Conservation (phyloP, 1,139 yeast species). For the Taphrina betulina region DNA sequence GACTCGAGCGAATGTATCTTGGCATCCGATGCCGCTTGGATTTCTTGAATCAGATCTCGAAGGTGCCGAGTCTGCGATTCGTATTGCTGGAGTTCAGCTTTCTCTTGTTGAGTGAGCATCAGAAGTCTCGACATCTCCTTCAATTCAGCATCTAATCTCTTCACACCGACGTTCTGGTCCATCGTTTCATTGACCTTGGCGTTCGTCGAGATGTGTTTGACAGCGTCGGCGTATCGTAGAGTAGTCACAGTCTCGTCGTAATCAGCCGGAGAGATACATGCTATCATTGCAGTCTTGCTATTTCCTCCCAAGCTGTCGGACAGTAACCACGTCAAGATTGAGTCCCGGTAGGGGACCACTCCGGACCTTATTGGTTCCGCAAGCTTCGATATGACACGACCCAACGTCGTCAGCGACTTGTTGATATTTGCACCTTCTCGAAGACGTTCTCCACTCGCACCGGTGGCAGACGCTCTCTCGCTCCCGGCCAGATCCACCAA, state of each 20-base stretch:
- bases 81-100: conserved; percentile 19
- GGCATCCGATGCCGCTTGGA: conserved; percentile 17
- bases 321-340: conserved; percentile 62
- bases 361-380: conserved; percentile 45
- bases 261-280: conserved; percentile 73
- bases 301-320: conserved; percentile 72
- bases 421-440: conserved; percentile 74
- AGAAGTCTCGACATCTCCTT: conserved; percentile 28
- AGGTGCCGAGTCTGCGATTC: conserved; percentile 22
- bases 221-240: conserved; percentile 70
- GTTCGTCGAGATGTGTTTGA: conserved; percentile 63
- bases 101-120: conserved; percentile 27
- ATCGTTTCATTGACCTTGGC: conserved; percentile 51
- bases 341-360: conserved; percentile 40
- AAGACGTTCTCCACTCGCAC: conserved; percentile 62
- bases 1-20: conserved; percentile 21
- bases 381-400: conserved; percentile 66
- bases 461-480: conserved; percentile 64
- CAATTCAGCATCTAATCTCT: conserved; percentile 19
- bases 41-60: conserved; percentile 15
- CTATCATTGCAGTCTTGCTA: conserved; percentile 70
- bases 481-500: conserved; percentile 81
- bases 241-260: conserved; percentile 73
- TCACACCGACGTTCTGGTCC: conserved; percentile 6
- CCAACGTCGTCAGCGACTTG: conserved; percentile 69